Percentiles rank a stretch among this genome's conserved stretches.
These are phyloP conservation scores for Friedmanniomyces endolithicus DNA, from an alignment of 495 filamentous ascomycete genomes.

Conservation along the genomic window DNA sequence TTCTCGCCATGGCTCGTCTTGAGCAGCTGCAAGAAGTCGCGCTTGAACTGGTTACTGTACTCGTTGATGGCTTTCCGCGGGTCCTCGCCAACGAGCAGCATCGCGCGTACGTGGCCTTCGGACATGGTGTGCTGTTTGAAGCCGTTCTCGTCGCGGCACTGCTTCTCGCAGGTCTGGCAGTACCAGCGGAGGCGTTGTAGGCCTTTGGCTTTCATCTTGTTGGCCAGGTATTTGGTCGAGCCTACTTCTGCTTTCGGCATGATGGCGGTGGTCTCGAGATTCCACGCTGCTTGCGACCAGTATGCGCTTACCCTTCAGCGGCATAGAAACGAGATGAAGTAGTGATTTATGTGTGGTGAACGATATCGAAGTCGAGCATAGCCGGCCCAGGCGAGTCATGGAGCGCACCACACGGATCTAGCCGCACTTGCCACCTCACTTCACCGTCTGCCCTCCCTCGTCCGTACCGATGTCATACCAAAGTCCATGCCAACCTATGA, in stretches of 20 bases:
- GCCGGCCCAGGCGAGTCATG: too few relatives aligned
- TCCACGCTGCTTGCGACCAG: not conserved
- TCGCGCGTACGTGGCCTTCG: conserved; percentile 73
- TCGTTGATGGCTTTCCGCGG: conserved; percentile 64
- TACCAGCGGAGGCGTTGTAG: conserved; percentile 79
- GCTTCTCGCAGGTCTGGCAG: conserved; percentile 55
- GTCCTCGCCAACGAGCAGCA: conserved; percentile 75
- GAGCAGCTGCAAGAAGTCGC: conserved; percentile 65
- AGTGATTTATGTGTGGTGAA: too few relatives aligned
- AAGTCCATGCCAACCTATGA: too few relatives aligned
- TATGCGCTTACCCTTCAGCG: too few relatives aligned
- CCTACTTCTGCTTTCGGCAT: conserved; percentile 93
- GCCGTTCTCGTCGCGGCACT: conserved; percentile 56
- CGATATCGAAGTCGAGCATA: too few relatives aligned
- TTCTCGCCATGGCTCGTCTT: conserved; percentile 78
- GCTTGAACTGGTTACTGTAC: conserved; percentile 63
- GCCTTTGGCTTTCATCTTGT: conserved; percentile 83
- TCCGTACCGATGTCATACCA: too few relatives aligned
- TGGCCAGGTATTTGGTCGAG: conserved; percentile 69
- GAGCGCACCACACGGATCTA: too few relatives aligned
- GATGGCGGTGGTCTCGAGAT: conserved; percentile 26
- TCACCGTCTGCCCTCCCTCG: too few relatives aligned
- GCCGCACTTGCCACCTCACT: too few relatives aligned
- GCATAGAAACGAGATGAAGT: too few relatives aligned
- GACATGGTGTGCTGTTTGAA: conserved; percentile 66